Evolutionary conservation across 192 early-diverging fungal species (phyloP), one percentile per base, ranked within the genome.

Genomic region (Mortierella hygrophila): DNA sequence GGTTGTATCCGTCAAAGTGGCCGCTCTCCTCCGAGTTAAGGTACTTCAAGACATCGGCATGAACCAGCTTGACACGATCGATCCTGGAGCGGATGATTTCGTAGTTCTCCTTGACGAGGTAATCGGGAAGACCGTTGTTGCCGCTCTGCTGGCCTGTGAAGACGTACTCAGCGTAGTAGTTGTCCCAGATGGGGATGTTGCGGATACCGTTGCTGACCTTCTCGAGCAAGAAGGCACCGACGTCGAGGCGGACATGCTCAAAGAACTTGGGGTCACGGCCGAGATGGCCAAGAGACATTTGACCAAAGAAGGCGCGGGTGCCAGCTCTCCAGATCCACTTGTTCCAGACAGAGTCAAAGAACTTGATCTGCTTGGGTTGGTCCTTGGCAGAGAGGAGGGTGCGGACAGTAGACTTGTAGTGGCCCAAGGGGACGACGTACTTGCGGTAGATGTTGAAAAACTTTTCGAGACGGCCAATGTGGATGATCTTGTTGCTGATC

Each of bases 231-330:
- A 86, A 86, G 10, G 84, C 84, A 0, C 84, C 84, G 21, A 86
- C 84, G 57, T 86, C 84, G 11, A 86, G 74, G 47, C 76, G 84
- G 52, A 86, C 84, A 44, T 86, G 84, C 68, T 86, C 84, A 75
- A 86, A 86, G 26, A 86, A 86, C 68, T 86, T 86, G 70, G 84
- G 84, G 47, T 86, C 84, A 26, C 84, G 78, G 26, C 84, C 84
- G 11, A 86, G 65, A 68, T 86, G 84, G 29, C 84, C 84, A 0
- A 86, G 29, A 10, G 84, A 86, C 84, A 86, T 80, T 60, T 86
- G 84, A 13, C 84, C 84, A 75, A 86, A 86, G 72, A 86, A 86
- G 35, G 71, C 40, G 21, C 84, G 74, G 26, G 75, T 37, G 2
- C 84, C 84, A 20, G 72, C 73, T 47, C 79, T 63, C 84, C 84